Percentiles rank a stretch among this genome's conserved stretches.
Evolutionary conservation across 805 yeast genomes (phyloP).

Genomic region (Cyberlindnera amylophila): DNA sequence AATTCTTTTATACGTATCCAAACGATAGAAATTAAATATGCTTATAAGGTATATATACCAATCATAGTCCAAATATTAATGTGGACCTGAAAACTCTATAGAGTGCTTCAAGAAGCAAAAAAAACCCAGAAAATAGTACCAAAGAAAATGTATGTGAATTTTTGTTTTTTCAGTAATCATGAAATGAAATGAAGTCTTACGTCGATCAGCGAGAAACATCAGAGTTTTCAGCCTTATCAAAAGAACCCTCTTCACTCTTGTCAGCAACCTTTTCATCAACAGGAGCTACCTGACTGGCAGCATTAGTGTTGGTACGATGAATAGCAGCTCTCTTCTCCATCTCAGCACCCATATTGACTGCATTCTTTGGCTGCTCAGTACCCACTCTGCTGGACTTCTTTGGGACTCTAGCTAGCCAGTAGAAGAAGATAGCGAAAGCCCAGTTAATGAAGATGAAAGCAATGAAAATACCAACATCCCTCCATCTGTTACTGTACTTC

Average conservation of each 20-base stretch:
- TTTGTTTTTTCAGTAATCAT: no score
- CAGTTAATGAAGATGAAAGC: constrained; percentile 40
- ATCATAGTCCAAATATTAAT: no score
- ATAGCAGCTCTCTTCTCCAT: constrained; percentile 2
- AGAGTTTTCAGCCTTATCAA: no score
- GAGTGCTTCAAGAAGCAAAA: no score
- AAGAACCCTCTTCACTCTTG: not conserved
- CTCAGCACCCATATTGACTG: constrained; percentile 13
- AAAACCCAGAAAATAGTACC: no score
- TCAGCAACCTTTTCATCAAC: not conserved
- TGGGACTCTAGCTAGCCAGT: constrained; percentile 71
- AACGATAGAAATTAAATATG: no score
- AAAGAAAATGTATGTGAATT: no score
- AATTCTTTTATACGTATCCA: no score
- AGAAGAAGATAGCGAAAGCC: constrained; percentile 39
- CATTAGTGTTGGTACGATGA: not conserved
- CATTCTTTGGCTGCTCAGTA: constrained; percentile 11
- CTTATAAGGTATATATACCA: no score
- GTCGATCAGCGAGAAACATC: no score
- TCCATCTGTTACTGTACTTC: constrained; percentile 52
- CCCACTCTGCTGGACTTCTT: constrained; percentile 38
- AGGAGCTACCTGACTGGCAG: not conserved
- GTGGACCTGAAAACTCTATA: no score
- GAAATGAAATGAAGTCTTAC: not conserved
- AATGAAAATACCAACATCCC: constrained; percentile 58